Conservation (phyloP, 352 stramenopile genomes). For the Phytophthora macrochlamydospora region DNA sequence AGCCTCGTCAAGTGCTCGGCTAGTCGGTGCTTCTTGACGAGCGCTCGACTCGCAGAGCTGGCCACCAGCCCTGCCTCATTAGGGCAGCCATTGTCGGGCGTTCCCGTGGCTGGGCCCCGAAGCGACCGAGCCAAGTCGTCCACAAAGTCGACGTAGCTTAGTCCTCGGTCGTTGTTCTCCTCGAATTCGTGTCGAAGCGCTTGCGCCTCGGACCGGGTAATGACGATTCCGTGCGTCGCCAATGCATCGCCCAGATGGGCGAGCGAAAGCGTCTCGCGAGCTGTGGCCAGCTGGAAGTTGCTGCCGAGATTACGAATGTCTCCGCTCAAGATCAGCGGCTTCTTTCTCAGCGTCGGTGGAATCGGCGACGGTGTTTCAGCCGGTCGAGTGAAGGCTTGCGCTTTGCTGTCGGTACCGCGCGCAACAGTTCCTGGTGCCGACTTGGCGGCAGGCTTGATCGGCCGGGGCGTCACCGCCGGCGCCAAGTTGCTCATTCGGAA, state of each 20-base stretch:
- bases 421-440: conserved; percentile 5
- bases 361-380: conserved; percentile 34
- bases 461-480: conserved; percentile 65
- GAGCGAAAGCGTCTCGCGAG: conserved; percentile 43
- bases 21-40: conserved; percentile 67
- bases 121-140: conserved; percentile 60
- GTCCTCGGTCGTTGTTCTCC: conserved; percentile 71
- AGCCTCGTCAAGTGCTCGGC: conserved; percentile 55
- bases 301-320: conserved; percentile 78
- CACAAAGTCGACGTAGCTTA: conserved; percentile 68
- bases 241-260: conserved; percentile 57
- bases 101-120: conserved; percentile 29
- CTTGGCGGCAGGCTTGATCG: conserved; percentile 54
- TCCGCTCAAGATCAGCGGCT: conserved; percentile 63
- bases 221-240: conserved; percentile 45
- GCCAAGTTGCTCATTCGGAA: conserved; percentile 43
- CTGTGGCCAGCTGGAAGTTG: conserved; percentile 67
- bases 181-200: conserved; percentile 74
- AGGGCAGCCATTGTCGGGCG: conserved; percentile 9
- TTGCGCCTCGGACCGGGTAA: conserved; percentile 63
- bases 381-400: conserved; percentile 26
- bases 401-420: conserved; percentile 17
- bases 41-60: conserved; percentile 35
- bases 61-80: conserved; percentile 40
- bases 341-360: conserved; percentile 45